phyloP scores from a whole-genome alignment of 2,329 filamentous ascomycete species.

The Ceratocystiopsis brevicomis region DNA sequence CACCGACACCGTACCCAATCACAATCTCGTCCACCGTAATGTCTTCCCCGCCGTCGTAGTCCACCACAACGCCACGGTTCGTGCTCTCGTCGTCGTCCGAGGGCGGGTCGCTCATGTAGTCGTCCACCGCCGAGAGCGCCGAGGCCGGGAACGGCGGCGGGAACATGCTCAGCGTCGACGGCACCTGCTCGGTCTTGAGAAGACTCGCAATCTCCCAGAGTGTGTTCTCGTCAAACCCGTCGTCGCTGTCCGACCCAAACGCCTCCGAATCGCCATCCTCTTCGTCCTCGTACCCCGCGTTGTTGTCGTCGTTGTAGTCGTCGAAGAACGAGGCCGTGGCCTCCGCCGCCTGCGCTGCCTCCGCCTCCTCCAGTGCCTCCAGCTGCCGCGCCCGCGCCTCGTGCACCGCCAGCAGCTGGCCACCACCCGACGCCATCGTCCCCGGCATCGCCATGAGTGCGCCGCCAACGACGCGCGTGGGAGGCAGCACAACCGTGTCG shows the following conservation, averaged over 20 bases:
- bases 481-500: slow-evolving; percentile 27
- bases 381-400: slow-evolving; percentile 18
- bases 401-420: slow-evolving; percentile 14
- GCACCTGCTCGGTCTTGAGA: slow-evolving; percentile 31
- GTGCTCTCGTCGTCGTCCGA: slow-evolving; percentile 12
- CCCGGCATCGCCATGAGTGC: slow-evolving; percentile 29
- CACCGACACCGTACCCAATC: slow-evolving; percentile 14
- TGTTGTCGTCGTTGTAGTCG: slow-evolving; percentile 39
- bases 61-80: too few species aligned
- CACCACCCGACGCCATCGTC: slow-evolving; percentile 28
- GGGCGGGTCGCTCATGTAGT: slow-evolving; percentile 17
- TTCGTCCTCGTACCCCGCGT: slow-evolving; percentile 19
- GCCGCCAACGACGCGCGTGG: neutral
- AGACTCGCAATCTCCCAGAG: slow-evolving; percentile 46
- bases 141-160: slow-evolving; percentile 13
- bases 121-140: slow-evolving; percentile 14
- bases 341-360: slow-evolving; percentile 18
- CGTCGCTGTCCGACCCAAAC: slow-evolving; percentile 19
- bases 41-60: slow-evolving; percentile 8
- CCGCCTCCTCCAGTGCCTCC: slow-evolving; percentile 9
- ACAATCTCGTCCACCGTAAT: slow-evolving; percentile 14
- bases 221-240: slow-evolving; percentile 41
- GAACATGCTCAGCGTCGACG: slow-evolving; percentile 32
- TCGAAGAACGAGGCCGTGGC: slow-evolving; percentile 39
- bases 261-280: slow-evolving; percentile 13